Evolutionary conservation across 2,329 filamentous ascomycete species (phyloP).

Genomic region (Fusarium austroafricanum): DNA sequence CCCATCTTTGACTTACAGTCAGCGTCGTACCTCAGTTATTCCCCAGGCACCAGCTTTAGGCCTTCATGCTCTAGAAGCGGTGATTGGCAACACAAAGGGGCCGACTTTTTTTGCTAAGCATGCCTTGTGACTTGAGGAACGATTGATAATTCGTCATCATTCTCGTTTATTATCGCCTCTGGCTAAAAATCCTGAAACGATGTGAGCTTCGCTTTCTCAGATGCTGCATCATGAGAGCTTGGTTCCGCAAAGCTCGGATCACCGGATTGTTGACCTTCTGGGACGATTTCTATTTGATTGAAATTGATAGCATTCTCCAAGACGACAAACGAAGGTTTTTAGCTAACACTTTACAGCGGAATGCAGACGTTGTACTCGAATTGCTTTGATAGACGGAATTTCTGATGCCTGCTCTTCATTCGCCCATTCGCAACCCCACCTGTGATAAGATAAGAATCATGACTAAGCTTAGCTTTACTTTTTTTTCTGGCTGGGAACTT

Average conservation of each 20-base stretch:
- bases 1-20: conserved; percentile 39
- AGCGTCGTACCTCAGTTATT: conserved; percentile 28
- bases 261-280: background rate
- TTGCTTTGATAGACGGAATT: background rate
- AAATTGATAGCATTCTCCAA: background rate
- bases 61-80: conserved; percentile 13
- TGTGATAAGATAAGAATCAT: conserved; percentile 8
- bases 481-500: conserved; percentile 45
- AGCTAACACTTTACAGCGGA: background rate
- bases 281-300: background rate
- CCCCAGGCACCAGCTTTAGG: conserved; percentile 36
- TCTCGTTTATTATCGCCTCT: conserved; percentile 20
- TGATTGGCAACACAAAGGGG: conserved; percentile 35
- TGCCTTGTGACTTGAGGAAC: conserved; percentile 33
- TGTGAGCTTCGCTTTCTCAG: background rate
- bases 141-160: conserved; percentile 35
- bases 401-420: conserved; percentile 24
- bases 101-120: conserved; percentile 13
- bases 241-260: conserved; percentile 2
- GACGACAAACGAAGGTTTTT: background rate
- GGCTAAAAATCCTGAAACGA: conserved; percentile 1
- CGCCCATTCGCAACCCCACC: conserved; percentile 9
- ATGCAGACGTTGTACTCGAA: background rate
- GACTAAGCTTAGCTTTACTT: conserved; percentile 30
- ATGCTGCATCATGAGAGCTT: conserved; percentile 10